phyloP scores from a whole-genome alignment of 805 yeast species.

The Alloascoidea africana region DNA sequence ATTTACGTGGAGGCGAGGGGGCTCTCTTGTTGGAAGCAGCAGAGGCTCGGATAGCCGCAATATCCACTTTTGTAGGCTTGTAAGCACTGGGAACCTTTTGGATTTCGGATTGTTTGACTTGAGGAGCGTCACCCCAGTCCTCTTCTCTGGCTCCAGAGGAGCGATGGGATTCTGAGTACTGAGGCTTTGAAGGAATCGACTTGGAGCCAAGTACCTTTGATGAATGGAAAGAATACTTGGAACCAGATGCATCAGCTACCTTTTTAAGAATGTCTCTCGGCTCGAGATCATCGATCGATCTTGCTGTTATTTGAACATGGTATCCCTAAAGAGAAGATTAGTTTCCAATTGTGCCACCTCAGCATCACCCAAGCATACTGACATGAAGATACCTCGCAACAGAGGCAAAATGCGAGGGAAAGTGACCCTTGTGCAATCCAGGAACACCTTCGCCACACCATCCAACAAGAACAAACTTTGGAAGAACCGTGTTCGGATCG shows the following conservation, averaged over 20 bases:
- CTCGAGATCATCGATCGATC: slow-evolving; percentile 82
- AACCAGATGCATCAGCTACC: slow-evolving; percentile 88
- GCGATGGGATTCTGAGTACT: slow-evolving; percentile 18
- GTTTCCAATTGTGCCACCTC: slow-evolving; percentile 56
- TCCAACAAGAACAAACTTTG: slow-evolving; percentile 72
- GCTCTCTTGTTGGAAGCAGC: slow-evolving; percentile 17
- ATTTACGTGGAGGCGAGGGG: slow-evolving; percentile 7
- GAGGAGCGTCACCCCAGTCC: slow-evolving; percentile 52
- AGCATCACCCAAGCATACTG: no score
- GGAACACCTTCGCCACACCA: slow-evolving; percentile 98
- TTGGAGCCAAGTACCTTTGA: slow-evolving; percentile 12
- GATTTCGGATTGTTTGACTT: slow-evolving; percentile 14
- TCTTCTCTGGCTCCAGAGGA: slow-evolving; percentile 26
- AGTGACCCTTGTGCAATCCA: slow-evolving; percentile 24
- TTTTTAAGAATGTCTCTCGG: slow-evolving; percentile 59
- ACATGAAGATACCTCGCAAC: slow-evolving; percentile 21
- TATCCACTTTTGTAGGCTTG: slow-evolving; percentile 49
- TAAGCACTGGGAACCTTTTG: slow-evolving; percentile 44
- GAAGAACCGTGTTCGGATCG: slow-evolving; percentile 85
- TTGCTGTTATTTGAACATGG: slow-evolving; percentile 94
- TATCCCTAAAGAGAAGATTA: slow-evolving; percentile 42
- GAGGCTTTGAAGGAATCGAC: slow-evolving; percentile 19
- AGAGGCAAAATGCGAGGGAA: slow-evolving; percentile 23
- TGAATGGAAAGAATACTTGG: slow-evolving; percentile 66
- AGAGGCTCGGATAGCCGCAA: slow-evolving; percentile 34